A percentile compares a stretch with the other conserved stretches of the same genome.
Evolutionary conservation across 192 early-diverging fungal genomes (phyloP).

Genomic region (Rhizoclosmatium globosum): DNA sequence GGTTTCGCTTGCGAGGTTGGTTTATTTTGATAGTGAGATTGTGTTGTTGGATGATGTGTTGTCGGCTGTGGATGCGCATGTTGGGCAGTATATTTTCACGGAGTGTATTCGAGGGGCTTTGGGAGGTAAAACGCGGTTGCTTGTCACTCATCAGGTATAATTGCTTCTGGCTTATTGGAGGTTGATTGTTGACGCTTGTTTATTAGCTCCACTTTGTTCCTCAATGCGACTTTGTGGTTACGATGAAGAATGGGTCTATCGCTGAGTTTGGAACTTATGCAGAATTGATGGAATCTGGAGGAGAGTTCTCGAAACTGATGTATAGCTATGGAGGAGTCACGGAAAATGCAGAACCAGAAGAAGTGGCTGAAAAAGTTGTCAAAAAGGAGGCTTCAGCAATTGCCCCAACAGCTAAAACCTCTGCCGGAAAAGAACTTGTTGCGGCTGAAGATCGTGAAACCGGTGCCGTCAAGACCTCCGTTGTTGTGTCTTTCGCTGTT

Average conservation of each 20-base stretch:
- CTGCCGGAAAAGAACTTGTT: constrained; percentile 62
- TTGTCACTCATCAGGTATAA: constrained; percentile 75
- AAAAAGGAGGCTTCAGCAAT: constrained; percentile 76
- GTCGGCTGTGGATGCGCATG: constrained; percentile 78
- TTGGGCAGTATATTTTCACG: constrained; percentile 74
- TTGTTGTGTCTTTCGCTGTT: constrained; percentile 33
- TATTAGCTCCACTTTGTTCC: constrained; percentile 73
- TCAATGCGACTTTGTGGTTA: constrained; percentile 71
- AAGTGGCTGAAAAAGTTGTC: constrained; percentile 44
- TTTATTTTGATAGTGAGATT: constrained; percentile 68
- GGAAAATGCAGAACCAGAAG: constrained; percentile 32
- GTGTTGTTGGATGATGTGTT: constrained; percentile 76
- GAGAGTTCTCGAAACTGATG: constrained; percentile 66
- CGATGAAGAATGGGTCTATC: constrained; percentile 70
- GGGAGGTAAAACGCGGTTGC: constrained; percentile 75
- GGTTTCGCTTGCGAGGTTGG: constrained; percentile 63
- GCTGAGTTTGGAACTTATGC: constrained; percentile 66
- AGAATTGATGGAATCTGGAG: constrained; percentile 58
- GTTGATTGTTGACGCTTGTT: not conserved
- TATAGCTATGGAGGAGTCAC: constrained; percentile 63
- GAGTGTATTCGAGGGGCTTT: constrained; percentile 69
- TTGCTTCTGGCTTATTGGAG: too few species aligned
- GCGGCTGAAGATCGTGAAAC: constrained; percentile 79
- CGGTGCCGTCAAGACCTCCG: constrained; percentile 56
- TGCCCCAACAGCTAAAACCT: constrained; percentile 84